Base-by-base conservation (phyloP, 2,329 filamentous ascomycete genomes). In the Claviceps arundinis region DNA sequence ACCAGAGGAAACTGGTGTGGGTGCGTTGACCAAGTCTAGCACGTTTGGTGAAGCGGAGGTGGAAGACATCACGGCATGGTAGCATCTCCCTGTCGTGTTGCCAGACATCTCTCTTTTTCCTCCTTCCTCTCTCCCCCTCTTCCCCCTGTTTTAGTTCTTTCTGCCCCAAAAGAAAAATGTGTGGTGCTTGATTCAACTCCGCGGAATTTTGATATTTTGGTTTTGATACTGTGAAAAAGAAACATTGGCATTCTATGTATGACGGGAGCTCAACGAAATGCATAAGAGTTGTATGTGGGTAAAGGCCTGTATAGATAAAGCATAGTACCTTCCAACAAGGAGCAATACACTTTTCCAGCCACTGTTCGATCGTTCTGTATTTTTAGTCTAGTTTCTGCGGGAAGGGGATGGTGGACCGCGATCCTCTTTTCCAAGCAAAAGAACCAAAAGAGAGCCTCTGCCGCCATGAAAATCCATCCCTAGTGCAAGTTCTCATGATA, bases 41-140 rank as follows among this genome's bases (percentile, higher is more conserved):
- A 93, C 87, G 0, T 95, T 96, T 72, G 90, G 91, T 16, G 90
- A 97, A 70, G 90, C 89, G 1, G 93, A 97, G 69, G 89, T 96
- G 19, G 91, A 91, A 55, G 93, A 97, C 64, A 95, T 96, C 60
- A 95, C 89, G 37, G 89, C 89, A 22, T 96, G 90, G 90, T 96
- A 78, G 68, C n/a, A 17, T 3, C 13, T n/a, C 26, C 13, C 37
- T 50, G 7, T 37, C 7, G 26, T 26, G 3, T 13, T 22, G 16
- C 13, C 13, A 16, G 19, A 2, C 40, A 7, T 24, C 13, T 2
- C 1, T 38, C 40, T 16, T 8, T 17, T 3, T 37, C 9, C 9
- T 37, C 16, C 5, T 17, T 45, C 7, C 24, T 26, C 16, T 44
- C 11, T 7, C 3, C 16, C 11, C 16, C 7, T 9, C 11, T 42